Base-by-base conservation (phyloP, 495 filamentous ascomycete genomes). In the Aspergillus conjunctus region DNA sequence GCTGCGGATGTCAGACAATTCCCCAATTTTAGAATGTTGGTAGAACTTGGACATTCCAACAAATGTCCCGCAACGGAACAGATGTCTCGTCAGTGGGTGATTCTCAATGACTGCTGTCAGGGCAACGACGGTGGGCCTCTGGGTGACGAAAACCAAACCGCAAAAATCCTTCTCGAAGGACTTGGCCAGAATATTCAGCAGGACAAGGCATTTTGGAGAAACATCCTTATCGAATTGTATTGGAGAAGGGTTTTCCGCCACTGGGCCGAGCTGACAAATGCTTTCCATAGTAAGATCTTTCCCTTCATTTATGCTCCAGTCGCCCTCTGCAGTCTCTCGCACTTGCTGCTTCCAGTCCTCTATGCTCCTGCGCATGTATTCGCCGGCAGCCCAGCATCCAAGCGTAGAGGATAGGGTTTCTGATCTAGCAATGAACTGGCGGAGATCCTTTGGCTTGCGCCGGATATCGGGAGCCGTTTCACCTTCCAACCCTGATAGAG, bases 21-120 rank as follows among this genome's bases (percentile, higher is more conserved):
- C 46, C 31, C 52, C 44, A 31, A 56, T 49, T 58, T 7, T 12
- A 51, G n/a, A 22, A 37, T 41, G 7, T 26, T 50, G n/a, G n/a
- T n/a, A n/a, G n/a, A n/a, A n/a, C n/a, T n/a, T n/a, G 8, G 56
- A 61, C 51, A 55, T 61, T 51, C 58, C 58, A 11, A 61, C 58
- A 55, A 54, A 61, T 6, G 58, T 48, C 11, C 41, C 51, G 26
- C 58, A 61, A 8, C 50, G 41, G 43, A 61, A 61, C 0, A 54
- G 22, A n/a, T n/a, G n/a, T n/a, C 1, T 61, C 21, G 18, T 39
- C 22, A 22, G 51, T 61, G 14, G 3, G 12, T 39, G 58, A 8
- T 61, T 34, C 43, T 54, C 58, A 34, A 61, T 41, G 9, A 61
- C 3, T 32, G 11, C 43, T 49, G 37, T 55, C 30, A 61, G 33